Base-by-base conservation (phyloP, 2,329 filamentous ascomycete species). In the Botryotinia globosa region DNA sequence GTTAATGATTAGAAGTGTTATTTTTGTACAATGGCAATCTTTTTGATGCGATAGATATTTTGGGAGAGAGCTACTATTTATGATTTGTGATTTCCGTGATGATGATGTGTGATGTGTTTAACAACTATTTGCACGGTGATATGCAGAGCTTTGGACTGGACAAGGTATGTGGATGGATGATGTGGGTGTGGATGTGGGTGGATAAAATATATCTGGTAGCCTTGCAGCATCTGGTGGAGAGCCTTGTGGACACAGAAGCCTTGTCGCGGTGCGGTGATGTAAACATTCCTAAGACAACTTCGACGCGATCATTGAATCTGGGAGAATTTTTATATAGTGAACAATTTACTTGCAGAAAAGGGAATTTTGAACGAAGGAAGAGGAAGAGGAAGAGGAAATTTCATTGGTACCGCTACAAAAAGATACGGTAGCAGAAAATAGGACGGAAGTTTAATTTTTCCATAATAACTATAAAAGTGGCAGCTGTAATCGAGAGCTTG, bases 251-350 rank as follows among this genome's bases (percentile, higher is more conserved):
- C n/a, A 62, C 18, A 4, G 25, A 10, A 63, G 61, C 61, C 61
- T 64, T 64, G 61, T 64, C 61, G 61, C 37, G 61, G 37, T 42
- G 20, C 39, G 61, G 39, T 64, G 39, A 64, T 64, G 61, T 64
- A 64, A 64, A 44, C 61, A 45, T 29, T 29, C 51, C 32, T 16
- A 56, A 56, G 29, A 25, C 34, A 42, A 22, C 39, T 42, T 44
- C 37, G n/a, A 42, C 61, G 61, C 39, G 39, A 32, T n/a, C 18
- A 20, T 25, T 45, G n/a, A 64, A 45, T 32, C 20, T 6, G 25
- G 25, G 16, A 44, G 29, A 44, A 6, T 63, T 6, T 29, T 6
- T 29, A 22, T 10, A 63, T 3, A 25, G 18, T 22, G 18, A 45
- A 45, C 32, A 45, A 45, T 64, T 45, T 18, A 64, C 61, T 54